These are phyloP conservation scores for Botrytis medusae DNA, from an alignment of 2,329 filamentous ascomycete species.

Conservation along the genomic window DNA sequence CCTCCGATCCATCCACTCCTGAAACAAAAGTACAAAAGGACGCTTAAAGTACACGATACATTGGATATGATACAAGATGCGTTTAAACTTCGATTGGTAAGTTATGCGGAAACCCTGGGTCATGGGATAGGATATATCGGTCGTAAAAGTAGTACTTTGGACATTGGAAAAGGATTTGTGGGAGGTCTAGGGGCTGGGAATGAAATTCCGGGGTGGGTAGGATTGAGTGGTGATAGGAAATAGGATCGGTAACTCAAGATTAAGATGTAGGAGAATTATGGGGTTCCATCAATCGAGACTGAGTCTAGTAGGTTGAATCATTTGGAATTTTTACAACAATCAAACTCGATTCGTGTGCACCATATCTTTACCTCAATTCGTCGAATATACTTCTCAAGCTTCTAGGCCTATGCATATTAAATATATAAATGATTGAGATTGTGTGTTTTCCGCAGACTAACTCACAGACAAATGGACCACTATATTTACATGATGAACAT, in stretches of 20 bases:
- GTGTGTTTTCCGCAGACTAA: background rate
- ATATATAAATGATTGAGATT: too few relatives aligned
- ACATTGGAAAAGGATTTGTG: slow-evolving; percentile 24
- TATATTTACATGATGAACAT: background rate
- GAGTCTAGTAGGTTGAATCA: background rate
- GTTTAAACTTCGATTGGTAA: slow-evolving; percentile 23
- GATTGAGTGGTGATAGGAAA: slow-evolving; percentile 24
- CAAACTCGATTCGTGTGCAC: background rate
- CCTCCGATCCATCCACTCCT: slow-evolving; percentile 20
- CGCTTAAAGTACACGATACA: slow-evolving; percentile 25
- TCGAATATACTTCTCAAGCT: background rate
- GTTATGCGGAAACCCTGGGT: slow-evolving; percentile 25
- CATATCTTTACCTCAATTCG: background rate
- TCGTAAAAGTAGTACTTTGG: slow-evolving; percentile 21
- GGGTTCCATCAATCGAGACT: background rate
- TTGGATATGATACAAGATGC: slow-evolving; percentile 27
- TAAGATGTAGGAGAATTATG: background rate
- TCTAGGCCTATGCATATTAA: background rate
- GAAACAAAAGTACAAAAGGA: slow-evolving; percentile 23
- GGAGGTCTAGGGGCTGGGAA: slow-evolving; percentile 20
- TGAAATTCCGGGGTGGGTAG: slow-evolving; percentile 15
- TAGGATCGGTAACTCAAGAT: background rate
- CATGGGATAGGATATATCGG: slow-evolving; percentile 20
- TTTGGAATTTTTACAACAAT: background rate
- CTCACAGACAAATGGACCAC: too few relatives aligned